Base-by-base conservation (phyloP, 2,329 filamentous ascomycete genomes). In the Sporothrix inflata region DNA sequence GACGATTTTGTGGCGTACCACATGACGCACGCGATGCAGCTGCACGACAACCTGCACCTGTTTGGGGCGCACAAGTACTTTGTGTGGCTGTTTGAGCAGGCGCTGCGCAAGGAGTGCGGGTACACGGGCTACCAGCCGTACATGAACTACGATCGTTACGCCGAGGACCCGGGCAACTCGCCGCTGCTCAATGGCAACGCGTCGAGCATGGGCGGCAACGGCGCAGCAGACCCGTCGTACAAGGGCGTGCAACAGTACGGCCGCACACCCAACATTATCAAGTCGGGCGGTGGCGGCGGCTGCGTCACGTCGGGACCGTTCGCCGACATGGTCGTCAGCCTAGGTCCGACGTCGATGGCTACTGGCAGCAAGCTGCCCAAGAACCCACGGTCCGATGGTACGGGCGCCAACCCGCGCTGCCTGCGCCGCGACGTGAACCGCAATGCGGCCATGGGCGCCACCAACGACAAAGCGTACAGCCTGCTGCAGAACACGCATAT, bases 101-200 rank as follows among this genome's bases (percentile, higher is more conserved):
- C 79, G 0, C 76, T 81, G 9, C 77, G 80, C 19, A 75, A 79
- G 5, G 80, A 81, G 74, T 81, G 80, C 70, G 78, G 78, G 8
- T 81, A 81, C 72, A 79, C 72, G 9, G 80, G 79, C 0, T 79
- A 78, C 65, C 79, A 80, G 61, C 79, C 79, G 77, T 87, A 86
- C 78, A 83, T 83, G 79, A 86, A 87, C 76, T 88, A 86, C 81
- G 83, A 83, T 21, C 84, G 83, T 74, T 85, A 84, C 77, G 80
- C 85, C 0, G 74, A 81, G 1, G 84, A 88, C 70, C 82, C 84
- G 0, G 73, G 79, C 71, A 82, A 85, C 75, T 87, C 86, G 0
- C 84, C 85, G 21, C 76, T 88, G 65, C 85, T 90, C 74, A 86
- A 87, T 74, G 88, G 87, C 71, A 85, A 85, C 69, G 81, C 81